Evolutionary conservation across 345 rosid genomes (phyloP).

Genomic region (Viola odorata): DNA sequence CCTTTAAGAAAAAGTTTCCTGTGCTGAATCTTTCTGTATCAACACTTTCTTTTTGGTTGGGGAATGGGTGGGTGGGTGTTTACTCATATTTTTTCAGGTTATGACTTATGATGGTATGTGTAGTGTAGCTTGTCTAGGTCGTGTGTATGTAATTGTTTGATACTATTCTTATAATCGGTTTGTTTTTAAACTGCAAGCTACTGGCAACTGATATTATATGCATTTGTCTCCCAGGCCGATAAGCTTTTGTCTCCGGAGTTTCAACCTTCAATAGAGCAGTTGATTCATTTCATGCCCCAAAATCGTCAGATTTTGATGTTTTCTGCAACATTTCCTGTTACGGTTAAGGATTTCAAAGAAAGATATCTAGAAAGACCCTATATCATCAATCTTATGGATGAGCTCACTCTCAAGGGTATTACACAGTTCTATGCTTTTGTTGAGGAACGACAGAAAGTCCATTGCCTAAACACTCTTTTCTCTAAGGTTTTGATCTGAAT

Average conservation of each 20-base stretch:
- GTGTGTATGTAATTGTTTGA: too few species aligned
- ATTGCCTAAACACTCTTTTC: constrained; percentile 97
- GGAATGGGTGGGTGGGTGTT: too few species aligned
- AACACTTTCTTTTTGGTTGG: too few species aligned
- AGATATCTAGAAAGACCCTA: constrained; percentile 79
- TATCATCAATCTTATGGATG: constrained; percentile 97
- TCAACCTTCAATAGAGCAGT: constrained; percentile 91
- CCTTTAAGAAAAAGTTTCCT: too few species aligned
- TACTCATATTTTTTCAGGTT: too few species aligned
- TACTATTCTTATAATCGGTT: background rate
- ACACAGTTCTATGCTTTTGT: constrained; percentile 97
- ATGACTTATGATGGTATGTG: too few species aligned
- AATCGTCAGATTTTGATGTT: constrained; percentile 93
- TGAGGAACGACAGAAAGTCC: constrained; percentile 99
- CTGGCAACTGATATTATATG: constrained; percentile 34
- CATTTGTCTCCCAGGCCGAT: constrained; percentile 66
- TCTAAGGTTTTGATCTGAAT: constrained; percentile 59
- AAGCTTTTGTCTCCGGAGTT: constrained; percentile 97
- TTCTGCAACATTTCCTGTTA: constrained; percentile 98
- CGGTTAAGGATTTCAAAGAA: constrained; percentile 96
- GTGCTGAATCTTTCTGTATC: too few species aligned
- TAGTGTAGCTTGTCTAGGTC: too few species aligned
- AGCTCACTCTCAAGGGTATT: constrained; percentile 95
- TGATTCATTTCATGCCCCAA: constrained; percentile 76
- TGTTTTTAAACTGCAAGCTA: background rate